Percentiles rank a stretch among this genome's conserved stretches.
Evolutionary conservation across 2,329 filamentous ascomycete genomes (phyloP).

Genomic region (Leptographium flavum): DNA sequence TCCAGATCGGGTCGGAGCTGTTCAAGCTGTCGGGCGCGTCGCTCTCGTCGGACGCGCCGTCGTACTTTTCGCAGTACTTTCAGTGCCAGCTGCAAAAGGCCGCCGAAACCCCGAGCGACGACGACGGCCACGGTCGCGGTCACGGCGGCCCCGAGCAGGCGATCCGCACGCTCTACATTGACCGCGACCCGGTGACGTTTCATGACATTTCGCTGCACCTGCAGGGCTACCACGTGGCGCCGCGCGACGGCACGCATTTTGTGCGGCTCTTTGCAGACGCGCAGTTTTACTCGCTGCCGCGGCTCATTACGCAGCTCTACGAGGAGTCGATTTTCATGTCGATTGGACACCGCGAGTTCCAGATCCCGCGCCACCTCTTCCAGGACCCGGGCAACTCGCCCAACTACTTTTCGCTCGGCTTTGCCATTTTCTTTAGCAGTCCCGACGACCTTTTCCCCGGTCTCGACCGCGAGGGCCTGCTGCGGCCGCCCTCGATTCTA

Average conservation of each 20-base stretch:
- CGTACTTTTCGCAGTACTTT: conserved; percentile 94
- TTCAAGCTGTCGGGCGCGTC: conserved; percentile 63
- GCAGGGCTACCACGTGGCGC: conserved; percentile 79
- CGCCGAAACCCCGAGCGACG: conserved; percentile 31
- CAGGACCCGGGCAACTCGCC: conserved; percentile 75
- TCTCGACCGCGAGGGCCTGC: conserved; percentile 59
- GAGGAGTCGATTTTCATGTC: conserved; percentile 85
- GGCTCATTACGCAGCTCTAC: conserved; percentile 79
- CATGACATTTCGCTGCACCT: conserved; percentile 79
- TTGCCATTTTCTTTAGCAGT: conserved; percentile 72
- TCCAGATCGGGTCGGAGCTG: conserved; percentile 58
- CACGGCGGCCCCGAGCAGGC: conserved; percentile 22
- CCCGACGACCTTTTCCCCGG: conserved; percentile 76
- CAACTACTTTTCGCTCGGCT: conserved; percentile 90
- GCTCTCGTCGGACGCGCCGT: conserved; percentile 69
- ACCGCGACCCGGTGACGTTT: conserved; percentile 82
- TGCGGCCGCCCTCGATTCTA: conserved; percentile 74
- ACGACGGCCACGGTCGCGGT: conserved; percentile 21
- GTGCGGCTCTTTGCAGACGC: conserved; percentile 89
- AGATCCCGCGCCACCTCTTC: conserved; percentile 81
- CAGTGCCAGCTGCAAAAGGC: conserved; percentile 60
- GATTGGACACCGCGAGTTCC: conserved; percentile 76
- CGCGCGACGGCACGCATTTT: conserved; percentile 72
- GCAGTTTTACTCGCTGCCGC: conserved; percentile 75
- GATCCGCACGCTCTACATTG: conserved; percentile 81